Base-by-base conservation (phyloP, 2,329 filamentous ascomycete genomes). In the Periglandula ipomoeae region DNA sequence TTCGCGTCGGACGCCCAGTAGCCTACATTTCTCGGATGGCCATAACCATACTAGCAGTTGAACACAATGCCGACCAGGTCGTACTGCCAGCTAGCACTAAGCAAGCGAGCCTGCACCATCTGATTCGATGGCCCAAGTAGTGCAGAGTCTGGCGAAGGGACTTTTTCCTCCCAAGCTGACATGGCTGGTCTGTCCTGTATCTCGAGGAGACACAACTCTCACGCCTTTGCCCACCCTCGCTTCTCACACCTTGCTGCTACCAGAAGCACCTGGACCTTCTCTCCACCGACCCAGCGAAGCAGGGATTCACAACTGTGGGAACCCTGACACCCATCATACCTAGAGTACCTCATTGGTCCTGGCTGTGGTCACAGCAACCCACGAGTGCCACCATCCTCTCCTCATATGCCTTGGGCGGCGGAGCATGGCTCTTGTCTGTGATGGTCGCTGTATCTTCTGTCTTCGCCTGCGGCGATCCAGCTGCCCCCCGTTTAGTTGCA, bases 331-430 rank as follows among this genome's bases (percentile, higher is more conserved):
- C 49, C 43, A 42, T 48, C 43, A 24, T 32, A 19, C 49, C 19
- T 15, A 3, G 19, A 38, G 32, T 17, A 35, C 24, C 27, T 43
- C 23, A 52, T 52, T 52, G 48, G 48, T 41, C 17, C 26, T 49
- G 17, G 32, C 15, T 9, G 34, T 47, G 46, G 47, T 42, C 48
- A 44, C 45, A 52, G 44, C 45, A 52, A 48, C 48, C 45, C 42
- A 44, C 19, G 40, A 45, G 27, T 32, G 30, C 44, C 50, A 48
- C 47, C 30, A 8, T 30, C n/a, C 22, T 22, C 43, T 30, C 35
- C 19, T 26, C 38, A 44, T n/a, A n/a, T 38, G 39, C 30, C 40
- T 17, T 34, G 11, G 15, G 19, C 26, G 34, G 47, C 13, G n/a
- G n/a, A n/a, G n/a, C n/a, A n/a, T n/a, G n/a, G n/a, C n/a, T n/a